Evolutionary conservation across 345 rosid species (phyloP).

Genomic region (Eucalyptus marginata): DNA sequence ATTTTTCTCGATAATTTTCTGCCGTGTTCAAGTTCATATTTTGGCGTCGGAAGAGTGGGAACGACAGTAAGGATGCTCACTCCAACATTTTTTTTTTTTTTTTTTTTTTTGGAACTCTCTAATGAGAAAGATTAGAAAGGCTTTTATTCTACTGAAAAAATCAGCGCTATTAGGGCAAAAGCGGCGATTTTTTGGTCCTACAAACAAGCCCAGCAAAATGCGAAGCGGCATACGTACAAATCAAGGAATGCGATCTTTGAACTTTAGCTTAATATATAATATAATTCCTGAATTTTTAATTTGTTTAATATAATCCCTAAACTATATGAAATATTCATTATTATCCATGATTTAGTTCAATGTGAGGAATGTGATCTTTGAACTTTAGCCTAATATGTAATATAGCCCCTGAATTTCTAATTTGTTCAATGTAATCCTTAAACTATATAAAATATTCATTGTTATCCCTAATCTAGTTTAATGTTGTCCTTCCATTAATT

Average conservation of each 20-base stretch:
- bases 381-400: no score
- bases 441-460: no score
- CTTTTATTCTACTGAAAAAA: not conserved
- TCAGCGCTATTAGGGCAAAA: not conserved
- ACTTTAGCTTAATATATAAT: no score
- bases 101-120: not conserved
- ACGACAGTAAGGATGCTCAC: accelerated
- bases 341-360: no score
- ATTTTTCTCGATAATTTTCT: not conserved
- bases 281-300: no score
- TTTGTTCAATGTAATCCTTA: accelerated
- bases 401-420: accelerated
- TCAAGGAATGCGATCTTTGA: not conserved
- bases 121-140: not conserved
- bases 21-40: accelerated
- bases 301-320: no score
- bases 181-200: not conserved
- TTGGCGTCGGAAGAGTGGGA: not conserved
- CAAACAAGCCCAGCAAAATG: not conserved
- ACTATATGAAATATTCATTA: no score
- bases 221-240: accelerated
- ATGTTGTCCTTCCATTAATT: accelerated
- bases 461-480: accelerated
- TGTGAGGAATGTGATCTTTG: no score
- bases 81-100: not conserved